phyloP scores from a whole-genome alignment of 108 stramenopile genomes.

The Chaetoceros muelleri region DNA sequence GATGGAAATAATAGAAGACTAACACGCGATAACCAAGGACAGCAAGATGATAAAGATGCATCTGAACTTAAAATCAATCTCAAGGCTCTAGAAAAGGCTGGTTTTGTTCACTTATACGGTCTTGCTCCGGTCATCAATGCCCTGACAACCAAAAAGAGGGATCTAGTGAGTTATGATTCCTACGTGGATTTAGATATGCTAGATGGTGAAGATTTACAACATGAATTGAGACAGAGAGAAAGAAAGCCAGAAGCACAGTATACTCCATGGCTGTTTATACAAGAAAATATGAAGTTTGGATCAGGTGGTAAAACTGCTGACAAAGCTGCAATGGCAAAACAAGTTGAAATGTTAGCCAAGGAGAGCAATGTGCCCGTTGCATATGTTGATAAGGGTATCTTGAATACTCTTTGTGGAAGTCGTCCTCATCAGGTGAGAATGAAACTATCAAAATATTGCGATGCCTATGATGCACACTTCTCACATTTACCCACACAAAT shows the following conservation, averaged over 20 bases:
- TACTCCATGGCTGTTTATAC: slow-evolving; percentile 66
- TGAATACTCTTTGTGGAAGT: slow-evolving; percentile 76
- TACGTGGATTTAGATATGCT: slow-evolving; percentile 19
- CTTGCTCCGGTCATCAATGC: slow-evolving; percentile 75
- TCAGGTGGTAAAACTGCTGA: slow-evolving; percentile 22
- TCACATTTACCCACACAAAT: not conserved
- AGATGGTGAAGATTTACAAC: slow-evolving; percentile 8
- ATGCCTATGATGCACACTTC: not conserved
- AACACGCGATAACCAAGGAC: not conserved
- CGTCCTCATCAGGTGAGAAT: slow-evolving; percentile 82
- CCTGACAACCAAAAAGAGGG: slow-evolving; percentile 44
- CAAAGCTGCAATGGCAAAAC: slow-evolving; percentile 38
- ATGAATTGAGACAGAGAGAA: slow-evolving; percentile 7
- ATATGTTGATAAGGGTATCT: slow-evolving; percentile 69
- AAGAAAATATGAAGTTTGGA: slow-evolving; percentile 28
- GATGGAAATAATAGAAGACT: slow-evolving; percentile 1
- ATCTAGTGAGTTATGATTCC: slow-evolving; percentile 33
- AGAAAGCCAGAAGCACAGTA: slow-evolving; percentile 61
- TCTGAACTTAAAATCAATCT: slow-evolving; percentile 47
- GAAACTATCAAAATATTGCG: no score
- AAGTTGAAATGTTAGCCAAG: slow-evolving; percentile 47
- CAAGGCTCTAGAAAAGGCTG: slow-evolving; percentile 54
- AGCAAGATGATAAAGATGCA: slow-evolving; percentile 12
- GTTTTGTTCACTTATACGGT: slow-evolving; percentile 77
- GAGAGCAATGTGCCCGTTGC: slow-evolving; percentile 40